Evolutionary conservation across 495 filamentous ascomycete genomes (phyloP).

Genomic region (Parathielavia appendiculata): DNA sequence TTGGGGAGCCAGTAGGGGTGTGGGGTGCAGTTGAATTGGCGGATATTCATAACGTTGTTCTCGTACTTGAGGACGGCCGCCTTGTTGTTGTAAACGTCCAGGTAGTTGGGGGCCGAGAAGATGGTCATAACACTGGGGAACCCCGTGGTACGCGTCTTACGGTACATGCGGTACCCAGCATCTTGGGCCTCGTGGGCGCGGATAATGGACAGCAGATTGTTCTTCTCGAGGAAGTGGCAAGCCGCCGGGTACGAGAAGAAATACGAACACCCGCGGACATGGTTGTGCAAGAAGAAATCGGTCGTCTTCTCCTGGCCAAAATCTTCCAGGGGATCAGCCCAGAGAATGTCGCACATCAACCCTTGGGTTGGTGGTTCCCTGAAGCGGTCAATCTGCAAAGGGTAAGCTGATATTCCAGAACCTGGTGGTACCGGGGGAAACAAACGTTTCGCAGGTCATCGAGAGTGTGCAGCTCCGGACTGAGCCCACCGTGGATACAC

Average conservation of each 20-base stretch:
- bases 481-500: slow-evolving; percentile 95
- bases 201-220: slow-evolving; percentile 95
- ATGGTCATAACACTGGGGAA: slow-evolving; percentile 99
- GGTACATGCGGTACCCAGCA: slow-evolving; percentile 97
- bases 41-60: slow-evolving; percentile 99
- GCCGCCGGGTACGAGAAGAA: slow-evolving; percentile 99
- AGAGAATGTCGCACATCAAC: slow-evolving; percentile 97
- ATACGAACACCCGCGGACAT: slow-evolving; percentile 96
- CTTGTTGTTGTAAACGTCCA: slow-evolving; percentile 99
- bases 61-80: slow-evolving; percentile 98
- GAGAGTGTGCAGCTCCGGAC: slow-evolving; percentile 89
- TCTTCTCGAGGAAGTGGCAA: slow-evolving; percentile 96
- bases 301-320: slow-evolving; percentile 98
- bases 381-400: slow-evolving; percentile 86
- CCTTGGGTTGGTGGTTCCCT: slow-evolving; percentile 95
- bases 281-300: slow-evolving; percentile 96
- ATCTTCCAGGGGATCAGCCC: slow-evolving; percentile 98
- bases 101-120: slow-evolving; percentile 96
- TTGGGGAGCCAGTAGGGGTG: slow-evolving; percentile 99
- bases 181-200: slow-evolving; percentile 99
- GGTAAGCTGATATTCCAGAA: slow-evolving; percentile 8
- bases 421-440: slow-evolving; percentile 14
- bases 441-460: slow-evolving; percentile 85
- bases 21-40: slow-evolving; percentile 98
- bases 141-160: slow-evolving; percentile 94